These are phyloP conservation scores for Aspergillus affinis DNA, from an alignment of 495 filamentous ascomycete genomes.

Conservation along the genomic window DNA sequence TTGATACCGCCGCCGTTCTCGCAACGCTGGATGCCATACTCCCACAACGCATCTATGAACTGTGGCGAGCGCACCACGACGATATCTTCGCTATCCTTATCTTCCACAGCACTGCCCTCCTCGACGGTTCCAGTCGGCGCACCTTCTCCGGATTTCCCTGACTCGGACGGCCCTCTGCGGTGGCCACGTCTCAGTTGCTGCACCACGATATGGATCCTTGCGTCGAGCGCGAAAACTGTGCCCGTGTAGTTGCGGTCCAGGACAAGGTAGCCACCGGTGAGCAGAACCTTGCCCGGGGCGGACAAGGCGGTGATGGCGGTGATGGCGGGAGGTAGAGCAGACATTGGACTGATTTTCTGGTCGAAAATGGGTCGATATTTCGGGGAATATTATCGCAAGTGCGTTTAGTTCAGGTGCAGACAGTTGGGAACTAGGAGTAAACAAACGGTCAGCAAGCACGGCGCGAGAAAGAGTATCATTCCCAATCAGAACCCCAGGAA, in stretches of 20 bases:
- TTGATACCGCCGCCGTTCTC: slow-evolving; percentile 71
- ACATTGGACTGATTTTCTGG: background rate
- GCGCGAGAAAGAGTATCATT: background rate
- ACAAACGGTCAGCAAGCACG: background rate
- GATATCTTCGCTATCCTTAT: slow-evolving; percentile 42
- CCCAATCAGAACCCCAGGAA: background rate
- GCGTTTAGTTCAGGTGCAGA: background rate
- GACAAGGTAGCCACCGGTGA: slow-evolving; percentile 93
- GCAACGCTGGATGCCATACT: slow-evolving; percentile 70
- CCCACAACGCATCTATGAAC: slow-evolving; percentile 82
- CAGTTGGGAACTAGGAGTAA: background rate
- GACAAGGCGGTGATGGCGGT: slow-evolving; percentile 72
- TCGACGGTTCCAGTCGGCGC: slow-evolving; percentile 9
- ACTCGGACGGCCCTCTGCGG: slow-evolving; percentile 23
- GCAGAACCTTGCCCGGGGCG: slow-evolving; percentile 92
- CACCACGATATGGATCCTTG: slow-evolving; percentile 84
- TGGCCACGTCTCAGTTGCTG: slow-evolving; percentile 48
- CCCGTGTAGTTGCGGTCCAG: slow-evolving; percentile 86
- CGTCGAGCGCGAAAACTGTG: slow-evolving; percentile 91
- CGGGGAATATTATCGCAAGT: background rate
- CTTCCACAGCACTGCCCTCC: slow-evolving; percentile 19
- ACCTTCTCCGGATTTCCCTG: slow-evolving; percentile 18
- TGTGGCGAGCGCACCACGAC: slow-evolving; percentile 89
- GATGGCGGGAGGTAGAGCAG: slow-evolving; percentile 21
- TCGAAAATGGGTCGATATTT: background rate